These are phyloP conservation scores for Aquilaria sinensis DNA, from an alignment of 345 rosid genomes.

Conservation along the genomic window DNA sequence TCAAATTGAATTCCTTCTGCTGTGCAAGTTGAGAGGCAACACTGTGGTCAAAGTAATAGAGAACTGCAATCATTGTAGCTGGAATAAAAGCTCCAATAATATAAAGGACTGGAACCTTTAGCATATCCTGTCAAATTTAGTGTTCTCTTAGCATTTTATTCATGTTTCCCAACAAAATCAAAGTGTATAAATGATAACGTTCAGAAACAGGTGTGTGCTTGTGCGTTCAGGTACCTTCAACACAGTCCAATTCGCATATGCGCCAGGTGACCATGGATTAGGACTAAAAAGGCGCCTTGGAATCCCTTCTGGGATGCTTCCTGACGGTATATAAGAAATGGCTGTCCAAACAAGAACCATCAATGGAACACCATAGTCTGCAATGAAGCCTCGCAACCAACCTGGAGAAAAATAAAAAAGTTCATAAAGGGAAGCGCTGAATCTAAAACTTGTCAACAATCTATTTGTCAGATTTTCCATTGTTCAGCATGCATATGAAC, in stretches of 20 bases:
- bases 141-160: constrained; percentile 1
- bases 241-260: constrained; percentile 84
- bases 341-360: constrained; percentile 92
- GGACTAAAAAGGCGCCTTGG: constrained; percentile 98
- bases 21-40: constrained; percentile 96
- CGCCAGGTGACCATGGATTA: constrained; percentile 93
- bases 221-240: constrained; percentile 40
- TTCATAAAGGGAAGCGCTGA: background rate
- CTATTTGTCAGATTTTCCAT: background rate
- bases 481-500: background rate
- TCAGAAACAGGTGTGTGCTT: too few relatives aligned
- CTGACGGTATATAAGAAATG: constrained; percentile 62
- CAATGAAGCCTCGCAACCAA: constrained; percentile 70
- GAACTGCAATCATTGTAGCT: constrained; percentile 92
- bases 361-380: constrained; percentile 91
- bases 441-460: constrained; percentile 3
- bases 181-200: too few relatives aligned
- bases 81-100: constrained; percentile 85
- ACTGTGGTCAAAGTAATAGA: constrained; percentile 91
- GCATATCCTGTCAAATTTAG: constrained; percentile 59
- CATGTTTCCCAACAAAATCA: too few relatives aligned
- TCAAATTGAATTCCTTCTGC: constrained; percentile 85
- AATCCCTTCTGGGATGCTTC: constrained; percentile 69
- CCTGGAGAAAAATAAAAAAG: constrained; percentile 30
- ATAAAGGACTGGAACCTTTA: constrained; percentile 71